Conservation (phyloP, 2,329 filamentous ascomycete genomes). For the Aureobasidium mangrovei region DNA sequence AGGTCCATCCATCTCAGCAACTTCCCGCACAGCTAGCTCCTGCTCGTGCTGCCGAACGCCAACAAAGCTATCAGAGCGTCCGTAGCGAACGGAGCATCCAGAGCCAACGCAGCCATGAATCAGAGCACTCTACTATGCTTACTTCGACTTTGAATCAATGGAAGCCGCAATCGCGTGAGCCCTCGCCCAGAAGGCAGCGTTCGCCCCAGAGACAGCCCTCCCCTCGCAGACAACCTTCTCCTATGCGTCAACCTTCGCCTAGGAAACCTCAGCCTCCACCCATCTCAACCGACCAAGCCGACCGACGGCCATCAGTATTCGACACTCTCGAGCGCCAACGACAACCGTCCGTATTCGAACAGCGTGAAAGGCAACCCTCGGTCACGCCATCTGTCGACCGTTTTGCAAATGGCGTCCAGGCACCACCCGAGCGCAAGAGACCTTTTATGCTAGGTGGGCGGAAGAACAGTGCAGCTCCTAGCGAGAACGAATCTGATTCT, state of each 20-base stretch:
- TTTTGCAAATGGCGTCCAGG: conserved; percentile 7
- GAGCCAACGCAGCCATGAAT: conserved; percentile 23
- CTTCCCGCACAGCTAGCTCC: neutral
- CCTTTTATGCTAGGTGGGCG: conserved; percentile 55
- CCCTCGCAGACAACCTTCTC: neutral
- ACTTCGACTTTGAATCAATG: conserved; percentile 16
- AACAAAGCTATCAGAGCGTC: conserved; percentile 27
- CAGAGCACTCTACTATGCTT: conserved; percentile 12
- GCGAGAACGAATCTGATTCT: conserved; percentile 8
- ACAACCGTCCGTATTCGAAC: conserved; percentile 17
- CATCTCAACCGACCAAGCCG: neutral
- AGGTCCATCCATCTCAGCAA: neutral
- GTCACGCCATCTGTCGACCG: neutral
- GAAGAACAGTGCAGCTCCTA: conserved; percentile 7
- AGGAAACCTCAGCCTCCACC: neutral
- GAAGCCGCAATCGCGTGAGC: conserved; percentile 13
- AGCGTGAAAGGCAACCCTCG: conserved; percentile 11
- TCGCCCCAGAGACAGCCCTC: neutral
- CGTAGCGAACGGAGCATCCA: conserved; percentile 24
- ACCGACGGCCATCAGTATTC: conserved; percentile 4
- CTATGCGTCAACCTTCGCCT: conserved; percentile 3
- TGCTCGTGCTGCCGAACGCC: conserved; percentile 13
- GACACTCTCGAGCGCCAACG: neutral
- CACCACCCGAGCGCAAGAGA: conserved; percentile 51
- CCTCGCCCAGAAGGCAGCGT: neutral